These are phyloP conservation scores for Leucosporidium scottii DNA, from an alignment of 768 basidiomycete species.

Conservation along the genomic window DNA sequence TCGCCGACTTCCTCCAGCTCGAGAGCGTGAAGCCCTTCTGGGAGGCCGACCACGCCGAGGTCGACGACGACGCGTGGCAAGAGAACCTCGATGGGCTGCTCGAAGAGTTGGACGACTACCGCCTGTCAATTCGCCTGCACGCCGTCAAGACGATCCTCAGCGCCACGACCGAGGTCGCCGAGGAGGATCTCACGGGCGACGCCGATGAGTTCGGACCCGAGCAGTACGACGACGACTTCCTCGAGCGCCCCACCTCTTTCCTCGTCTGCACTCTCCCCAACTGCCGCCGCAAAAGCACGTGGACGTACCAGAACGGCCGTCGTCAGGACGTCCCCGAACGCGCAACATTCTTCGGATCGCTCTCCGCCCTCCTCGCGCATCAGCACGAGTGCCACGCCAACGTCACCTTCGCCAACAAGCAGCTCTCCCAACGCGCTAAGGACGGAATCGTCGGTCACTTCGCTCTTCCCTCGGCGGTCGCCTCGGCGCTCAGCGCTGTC, in stretches of 20 bases:
- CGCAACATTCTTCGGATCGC: slow-evolving; percentile 8
- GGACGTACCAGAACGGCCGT: no score
- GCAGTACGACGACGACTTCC: neutral
- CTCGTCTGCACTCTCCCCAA: slow-evolving; percentile 2
- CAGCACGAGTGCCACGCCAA: slow-evolving; percentile 10
- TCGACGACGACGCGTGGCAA: neutral
- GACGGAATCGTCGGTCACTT: no score
- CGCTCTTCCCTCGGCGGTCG: no score
- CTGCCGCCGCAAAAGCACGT: neutral
- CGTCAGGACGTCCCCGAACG: neutral
- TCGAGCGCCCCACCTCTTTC: neutral
- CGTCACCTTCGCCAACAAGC: neutral
- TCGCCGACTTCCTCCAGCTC: slow-evolving; percentile 17
- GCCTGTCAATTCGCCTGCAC: neutral
- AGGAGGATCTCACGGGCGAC: slow-evolving; percentile 3
- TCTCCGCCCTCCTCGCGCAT: slow-evolving; percentile 7
- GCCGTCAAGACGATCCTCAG: neutral
- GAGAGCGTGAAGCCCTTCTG: slow-evolving; percentile 4
- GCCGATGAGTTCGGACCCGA: neutral
- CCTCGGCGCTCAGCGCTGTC: no score
- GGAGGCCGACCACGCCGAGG: neutral
- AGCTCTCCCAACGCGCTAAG: no score
- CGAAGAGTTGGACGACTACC: slow-evolving; percentile 3
- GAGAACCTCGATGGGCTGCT: neutral
- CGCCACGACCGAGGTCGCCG: neutral